Evolutionary conservation across 2,329 filamentous ascomycete species (phyloP), one percentile per base, ranked within the genome.

Genomic region (Botrytis cinerea): DNA sequence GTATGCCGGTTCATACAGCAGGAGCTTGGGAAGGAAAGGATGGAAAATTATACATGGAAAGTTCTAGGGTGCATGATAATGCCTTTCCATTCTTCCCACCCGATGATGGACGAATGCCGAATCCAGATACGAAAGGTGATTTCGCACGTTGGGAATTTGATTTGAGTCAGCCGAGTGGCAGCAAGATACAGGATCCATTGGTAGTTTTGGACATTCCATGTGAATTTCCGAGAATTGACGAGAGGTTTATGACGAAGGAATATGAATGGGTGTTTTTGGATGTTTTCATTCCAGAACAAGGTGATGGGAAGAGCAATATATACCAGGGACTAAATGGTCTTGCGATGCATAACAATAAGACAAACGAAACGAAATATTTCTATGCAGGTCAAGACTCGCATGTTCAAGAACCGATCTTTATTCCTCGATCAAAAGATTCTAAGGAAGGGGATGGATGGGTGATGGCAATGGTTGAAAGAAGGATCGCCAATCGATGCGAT

Each of bases 371-470:
- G 20, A 78, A 80, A 69, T 80, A 76, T 43, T 83, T 78, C 70
- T 83, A 78, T 75, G 81, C 80, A 32, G 82, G 81, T 1, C 81
- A 80, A 40, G 82, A 79, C 16, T 80, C 82, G 40, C 85, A 85
- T 0, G 85, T 87, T 74, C 86, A 88, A 77, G 87, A 88, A 75
- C 86, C 87, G 0, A 83, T 85, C 0, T 88, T 88, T 73, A 84
- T 88, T 20, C 86, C 87, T 0, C 80, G 81, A 46, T 78, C 78
- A 0, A 80, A 82, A 2, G 81, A 81, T 32, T 66, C 75, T 68
- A 38, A 60, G 2, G 80, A 81, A 70, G 80, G 80, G 4, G 80
- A 80, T 45, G 80, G 80, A 1, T 81, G 78, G 67, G 73, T 81
- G 4, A 77, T 81, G 25, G 77, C 75, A 0, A 63, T 81, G n/a